phyloP scores from a whole-genome alignment of 805 yeast species.

The Millerozyma acaciae region DNA sequence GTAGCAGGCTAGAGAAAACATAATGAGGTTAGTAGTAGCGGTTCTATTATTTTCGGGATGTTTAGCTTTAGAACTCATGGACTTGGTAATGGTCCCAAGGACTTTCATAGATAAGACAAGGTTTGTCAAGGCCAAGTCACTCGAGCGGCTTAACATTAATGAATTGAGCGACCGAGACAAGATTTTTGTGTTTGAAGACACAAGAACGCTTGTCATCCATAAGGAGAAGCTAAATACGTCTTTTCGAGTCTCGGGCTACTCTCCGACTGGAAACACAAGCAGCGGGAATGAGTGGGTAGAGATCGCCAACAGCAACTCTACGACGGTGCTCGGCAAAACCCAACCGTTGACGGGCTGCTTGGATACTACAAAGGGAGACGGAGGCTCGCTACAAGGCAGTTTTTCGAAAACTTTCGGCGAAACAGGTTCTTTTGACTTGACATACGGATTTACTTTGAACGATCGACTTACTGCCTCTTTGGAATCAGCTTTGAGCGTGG shows the following conservation, averaged over 20 bases:
- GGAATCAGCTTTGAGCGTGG: conserved; percentile 5
- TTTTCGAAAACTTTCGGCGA: conserved; percentile 12
- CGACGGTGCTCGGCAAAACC: conserved; percentile 7
- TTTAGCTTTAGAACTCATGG: too few species aligned
- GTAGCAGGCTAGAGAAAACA: too few species aligned
- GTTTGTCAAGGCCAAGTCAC: not conserved
- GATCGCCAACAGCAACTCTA: conserved; percentile 4
- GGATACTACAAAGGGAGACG: conserved; percentile 15
- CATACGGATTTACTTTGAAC: conserved; percentile 6
- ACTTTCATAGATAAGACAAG: conserved; percentile 4
- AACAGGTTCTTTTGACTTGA: conserved; percentile 11
- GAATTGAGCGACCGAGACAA: conserved; percentile 7
- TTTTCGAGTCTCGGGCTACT: conserved; percentile 9
- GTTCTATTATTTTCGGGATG: too few species aligned
- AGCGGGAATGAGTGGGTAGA: conserved; percentile 15
- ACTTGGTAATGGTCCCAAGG: conserved; percentile 4
- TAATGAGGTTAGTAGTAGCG: too few species aligned
- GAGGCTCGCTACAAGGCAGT: conserved; percentile 15
- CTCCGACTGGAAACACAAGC: conserved; percentile 1
- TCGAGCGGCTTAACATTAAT: not conserved
- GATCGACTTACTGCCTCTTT: conserved; percentile 1
- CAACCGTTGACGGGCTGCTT: conserved; percentile 19
- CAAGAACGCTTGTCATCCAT: conserved; percentile 13
- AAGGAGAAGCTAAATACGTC: conserved; percentile 15
- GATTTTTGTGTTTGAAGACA: conserved; percentile 9